Base-by-base conservation (phyloP, 1,139 yeast genomes). In the Geotrichum citri-aurantii region DNA sequence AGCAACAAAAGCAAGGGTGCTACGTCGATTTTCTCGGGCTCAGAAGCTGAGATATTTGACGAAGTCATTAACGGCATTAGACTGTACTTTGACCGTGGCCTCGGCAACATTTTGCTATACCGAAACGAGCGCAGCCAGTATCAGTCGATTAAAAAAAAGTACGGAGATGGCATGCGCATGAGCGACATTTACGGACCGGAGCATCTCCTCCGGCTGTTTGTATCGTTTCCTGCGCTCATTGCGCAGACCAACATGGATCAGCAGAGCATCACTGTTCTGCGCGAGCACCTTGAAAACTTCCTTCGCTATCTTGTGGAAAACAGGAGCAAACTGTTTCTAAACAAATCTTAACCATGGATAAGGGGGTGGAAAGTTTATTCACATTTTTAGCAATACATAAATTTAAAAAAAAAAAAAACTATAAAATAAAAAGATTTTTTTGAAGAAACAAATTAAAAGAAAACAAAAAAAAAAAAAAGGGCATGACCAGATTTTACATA, bases 121-220 rank as follows among this genome's bases (percentile, higher is more conserved):
- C 81, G 95, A 62, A 86, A 85, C 65, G 99, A 93, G 71, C 77
- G 96, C 60, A 81, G 87, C 62, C 98, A 93, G 71, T 90, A 82
- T 67, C 79, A 85, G 58, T 82, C 86, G 56, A 69, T 86, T 47
- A 71, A 76, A 50, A 75, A 75, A 55, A 72, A 75, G 58, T 70
- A 76, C 57, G 44, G 10, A n/a, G 72, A 75, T 23, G 72, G 73
- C 52, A 68, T 69, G 55, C 69, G 71, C 29, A 69, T 77, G 61
- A 72, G 80, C 56, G 76, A 79, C 5, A 72, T 86, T 0, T 93
- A 92, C 69, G 97, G 97, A 0, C 79, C 74, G 4, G 91, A 87
- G 66, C 96, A 90, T 71, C 75, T 92, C 44, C 40, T 50, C 3
- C 54, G 54, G 11, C 19, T 50, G 37, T 26, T 50, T 26, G 54